A percentile compares a stretch with the other conserved stretches of the same genome.
Evolutionary conservation across 371 early-diverging fungal species (phyloP).

Genomic region (Actinomortierella ambigua): DNA sequence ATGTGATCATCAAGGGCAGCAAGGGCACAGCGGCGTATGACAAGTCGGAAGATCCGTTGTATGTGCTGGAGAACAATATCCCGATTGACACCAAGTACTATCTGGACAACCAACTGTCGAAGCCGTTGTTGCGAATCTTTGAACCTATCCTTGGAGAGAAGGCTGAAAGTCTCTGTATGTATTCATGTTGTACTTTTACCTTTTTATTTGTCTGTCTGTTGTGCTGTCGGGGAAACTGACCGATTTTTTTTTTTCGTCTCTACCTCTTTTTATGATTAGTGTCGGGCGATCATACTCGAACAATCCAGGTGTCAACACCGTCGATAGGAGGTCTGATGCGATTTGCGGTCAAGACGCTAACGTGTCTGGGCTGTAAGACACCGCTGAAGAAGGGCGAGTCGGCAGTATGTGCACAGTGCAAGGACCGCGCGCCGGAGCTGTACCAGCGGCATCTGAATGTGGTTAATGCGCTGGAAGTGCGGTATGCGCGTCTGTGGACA

Average conservation of each 20-base stretch:
- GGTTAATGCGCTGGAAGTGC: constrained; percentile 78
- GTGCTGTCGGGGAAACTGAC: background rate
- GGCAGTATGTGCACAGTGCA: constrained; percentile 89
- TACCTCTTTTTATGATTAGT: constrained; percentile 43
- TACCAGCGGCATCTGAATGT: constrained; percentile 70
- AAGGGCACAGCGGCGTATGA: constrained; percentile 96
- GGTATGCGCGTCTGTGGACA: constrained; percentile 95
- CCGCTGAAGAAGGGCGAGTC: constrained; percentile 75
- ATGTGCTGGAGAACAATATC: constrained; percentile 98
- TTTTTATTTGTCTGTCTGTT: background rate
- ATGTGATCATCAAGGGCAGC: constrained; percentile 95
- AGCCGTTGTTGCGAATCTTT: constrained; percentile 97
- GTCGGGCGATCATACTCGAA: constrained; percentile 93
- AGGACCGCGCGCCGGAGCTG: constrained; percentile 73
- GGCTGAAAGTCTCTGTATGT: constrained; percentile 77
- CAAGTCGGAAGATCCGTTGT: constrained; percentile 99
- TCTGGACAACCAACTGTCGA: constrained; percentile 97
- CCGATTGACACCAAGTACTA: constrained; percentile 99
- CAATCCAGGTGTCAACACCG: constrained; percentile 86
- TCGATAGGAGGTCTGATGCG: constrained; percentile 92
- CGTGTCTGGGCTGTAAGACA: constrained; percentile 96
- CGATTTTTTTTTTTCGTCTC: background rate
- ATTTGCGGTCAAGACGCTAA: constrained; percentile 90
- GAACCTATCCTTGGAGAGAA: constrained; percentile 98
- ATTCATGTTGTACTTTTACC: background rate